A percentile compares a stretch with the other conserved stretches of the same genome.
These are phyloP conservation scores for Blepharisma stoltei DNA, from an alignment of 73 alveolate species.

Conservation along the genomic window DNA sequence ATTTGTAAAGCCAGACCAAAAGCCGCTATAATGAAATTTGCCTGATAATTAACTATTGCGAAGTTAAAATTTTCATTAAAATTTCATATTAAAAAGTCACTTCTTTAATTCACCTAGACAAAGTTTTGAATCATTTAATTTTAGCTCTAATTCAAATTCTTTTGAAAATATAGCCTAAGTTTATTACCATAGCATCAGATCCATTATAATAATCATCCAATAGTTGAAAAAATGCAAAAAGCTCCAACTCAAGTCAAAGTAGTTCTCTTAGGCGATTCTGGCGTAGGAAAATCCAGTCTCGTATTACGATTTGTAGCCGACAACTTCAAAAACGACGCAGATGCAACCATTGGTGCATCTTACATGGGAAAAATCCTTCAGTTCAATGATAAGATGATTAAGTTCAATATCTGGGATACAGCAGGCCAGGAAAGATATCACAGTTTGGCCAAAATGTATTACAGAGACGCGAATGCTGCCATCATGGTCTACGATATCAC, in stretches of 20 bases:
- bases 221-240: slow-evolving; percentile 23
- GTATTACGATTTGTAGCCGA: slow-evolving; percentile 57
- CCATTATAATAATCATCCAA: no score
- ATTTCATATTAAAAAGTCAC: no score
- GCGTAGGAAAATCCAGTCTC: slow-evolving; percentile 88
- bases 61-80: no score
- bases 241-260: slow-evolving; percentile 50
- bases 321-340: slow-evolving; percentile 45
- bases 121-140: no score
- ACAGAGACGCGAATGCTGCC: slow-evolving; percentile 86
- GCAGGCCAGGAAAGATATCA: slow-evolving; percentile 89
- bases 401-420: slow-evolving; percentile 80
- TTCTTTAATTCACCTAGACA: no score
- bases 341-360: slow-evolving; percentile 79
- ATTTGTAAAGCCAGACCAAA: no score
- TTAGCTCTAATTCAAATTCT: no score
- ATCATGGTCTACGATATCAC: slow-evolving; percentile 74
- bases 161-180: no score
- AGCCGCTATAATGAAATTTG: no score
- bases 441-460: slow-evolving; percentile 69
- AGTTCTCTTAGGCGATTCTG: slow-evolving; percentile 86
- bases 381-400: slow-evolving; percentile 34
- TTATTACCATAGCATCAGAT: no score
- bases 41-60: no score
- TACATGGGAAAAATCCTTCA: slow-evolving; percentile 55